Conservation (phyloP, 2,329 filamentous ascomycete species). For the Fusarium mexicanum region DNA sequence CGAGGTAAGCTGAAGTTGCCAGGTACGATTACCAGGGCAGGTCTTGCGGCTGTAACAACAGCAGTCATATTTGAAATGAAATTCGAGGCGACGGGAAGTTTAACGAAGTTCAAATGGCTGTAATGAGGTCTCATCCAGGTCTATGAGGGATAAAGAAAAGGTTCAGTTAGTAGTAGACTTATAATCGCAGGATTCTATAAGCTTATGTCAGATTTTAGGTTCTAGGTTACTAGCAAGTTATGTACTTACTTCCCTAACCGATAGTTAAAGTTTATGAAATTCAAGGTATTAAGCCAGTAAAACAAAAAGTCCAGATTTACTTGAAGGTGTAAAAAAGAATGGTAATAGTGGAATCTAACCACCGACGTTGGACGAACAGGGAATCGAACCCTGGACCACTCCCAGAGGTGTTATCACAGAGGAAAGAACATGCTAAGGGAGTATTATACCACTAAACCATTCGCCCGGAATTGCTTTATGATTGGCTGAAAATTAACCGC, state of each 20-base stretch:
- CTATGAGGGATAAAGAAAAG: not conserved
- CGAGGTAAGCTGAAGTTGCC: slow-evolving; percentile 14
- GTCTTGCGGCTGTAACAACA: not conserved
- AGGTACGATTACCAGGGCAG: not conserved
- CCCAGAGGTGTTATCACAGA: slow-evolving; percentile 3
- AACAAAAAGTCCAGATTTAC: not conserved
- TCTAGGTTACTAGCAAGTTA: not conserved
- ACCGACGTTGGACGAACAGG: slow-evolving; percentile 28
- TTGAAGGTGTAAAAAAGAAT: not conserved
- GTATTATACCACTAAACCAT: slow-evolving; percentile 39
- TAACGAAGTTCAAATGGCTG: rapidly evolving
- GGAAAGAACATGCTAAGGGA: slow-evolving; percentile 25
- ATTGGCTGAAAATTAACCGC: rapidly evolving
- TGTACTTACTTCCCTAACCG: rapidly evolving
- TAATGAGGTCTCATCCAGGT: too few relatives aligned
- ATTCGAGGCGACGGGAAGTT: too few relatives aligned
- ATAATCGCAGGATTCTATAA: not conserved
- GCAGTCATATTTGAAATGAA: not conserved
- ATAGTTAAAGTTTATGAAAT: not conserved
- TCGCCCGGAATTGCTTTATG: slow-evolving; percentile 4
- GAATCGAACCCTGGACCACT: slow-evolving; percentile 38
- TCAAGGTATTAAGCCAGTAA: too few relatives aligned
- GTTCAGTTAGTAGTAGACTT: too few relatives aligned
- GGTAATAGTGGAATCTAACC: slow-evolving; percentile 5
- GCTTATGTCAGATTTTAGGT: not conserved